These are phyloP conservation scores for Tulasnella calospora DNA, from an alignment of 768 basidiomycete genomes.

Conservation along the genomic window DNA sequence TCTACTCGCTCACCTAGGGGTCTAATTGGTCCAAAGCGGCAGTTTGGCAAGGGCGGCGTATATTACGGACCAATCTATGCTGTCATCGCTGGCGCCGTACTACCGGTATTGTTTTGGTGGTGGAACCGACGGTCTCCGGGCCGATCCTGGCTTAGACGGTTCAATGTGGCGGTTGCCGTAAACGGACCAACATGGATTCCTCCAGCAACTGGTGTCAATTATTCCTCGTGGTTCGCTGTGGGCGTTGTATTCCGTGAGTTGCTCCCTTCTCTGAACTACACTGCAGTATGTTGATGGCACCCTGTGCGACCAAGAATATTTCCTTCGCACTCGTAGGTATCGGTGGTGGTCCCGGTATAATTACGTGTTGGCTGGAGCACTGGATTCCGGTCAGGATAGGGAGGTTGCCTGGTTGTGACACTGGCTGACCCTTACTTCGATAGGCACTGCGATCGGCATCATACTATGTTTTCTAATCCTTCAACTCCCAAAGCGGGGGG, in stretches of 20 bases:
- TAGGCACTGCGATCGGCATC: constrained; percentile 38
- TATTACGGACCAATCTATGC: constrained; percentile 43
- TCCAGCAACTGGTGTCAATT: constrained; percentile 48
- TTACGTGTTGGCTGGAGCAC: constrained; percentile 43
- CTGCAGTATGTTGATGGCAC: background rate
- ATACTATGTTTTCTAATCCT: constrained; percentile 44
- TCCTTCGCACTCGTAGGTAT: constrained; percentile 41
- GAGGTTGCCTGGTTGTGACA: background rate
- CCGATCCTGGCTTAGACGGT: background rate
- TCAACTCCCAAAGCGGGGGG: constrained; percentile 37
- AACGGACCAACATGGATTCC: constrained; percentile 42
- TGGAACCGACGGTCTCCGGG: constrained; percentile 37
- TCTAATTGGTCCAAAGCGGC: constrained; percentile 43
- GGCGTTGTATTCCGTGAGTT: constrained; percentile 45
- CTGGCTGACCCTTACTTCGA: background rate
- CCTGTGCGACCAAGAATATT: constrained; percentile 36
- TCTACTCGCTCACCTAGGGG: constrained; percentile 36
- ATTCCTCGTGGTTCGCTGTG: constrained; percentile 41
- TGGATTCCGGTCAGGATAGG: constrained; percentile 35
- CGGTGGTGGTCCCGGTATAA: constrained; percentile 53
- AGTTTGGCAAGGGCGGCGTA: constrained; percentile 39
- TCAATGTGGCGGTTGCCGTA: constrained; percentile 42
- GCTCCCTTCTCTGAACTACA: background rate
- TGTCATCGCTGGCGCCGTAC: constrained; percentile 38
- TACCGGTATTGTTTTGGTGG: constrained; percentile 43